Base-by-base conservation (phyloP, 1,284 basidiomycete species). In the Wolfiporia cocos region DNA sequence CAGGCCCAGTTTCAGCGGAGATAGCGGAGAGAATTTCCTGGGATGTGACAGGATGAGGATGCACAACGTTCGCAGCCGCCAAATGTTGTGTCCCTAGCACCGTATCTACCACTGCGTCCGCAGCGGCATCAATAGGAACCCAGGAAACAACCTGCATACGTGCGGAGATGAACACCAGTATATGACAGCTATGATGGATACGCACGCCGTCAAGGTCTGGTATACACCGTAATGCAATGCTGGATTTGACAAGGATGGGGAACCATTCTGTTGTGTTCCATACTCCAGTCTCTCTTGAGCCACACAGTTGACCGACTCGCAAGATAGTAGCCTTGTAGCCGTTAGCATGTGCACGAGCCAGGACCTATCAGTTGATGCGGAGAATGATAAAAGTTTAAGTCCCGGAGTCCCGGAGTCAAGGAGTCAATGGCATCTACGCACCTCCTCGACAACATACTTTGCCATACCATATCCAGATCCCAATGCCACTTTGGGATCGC, bases 211-310 rank as follows among this genome's bases (percentile, higher is more conserved):
- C 37, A 20, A 49, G 33, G 26, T 48, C 43, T 3, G 64, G 63
- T 3, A 69, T 39, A 11, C 41, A 55, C 2, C 52, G 52, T 3
- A 61, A 48, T n/a, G 53, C 44, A 2, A 59, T 35, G 15, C 58
- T 59, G 0, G 62, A 62, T 42, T 65, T 62, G 15, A 73, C 57
- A 3, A 73, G 54, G 34, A 60, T 55, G 0, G 70, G 70, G 5
- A 72, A 51, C 70, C 70, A 73, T 38, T 74, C 70, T 14, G 52
- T 59, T 34, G 58, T 52, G 33, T 62, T 66, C 71, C 71, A 73
- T 14, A 55, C 55, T 1, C 72, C 71, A 40, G 59, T 63, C 5
- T 47, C 41, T 4, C 22, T 14, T 10, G 51, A 45, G 3, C 70
- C 69, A 32, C 59, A 60, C 15, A 74, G 49, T 48, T 72, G 70